A percentile compares a stretch with the other conserved stretches of the same genome.
phyloP scores from a whole-genome alignment of 495 filamentous ascomycete genomes.

The Hypomontagnella monticulosa region DNA sequence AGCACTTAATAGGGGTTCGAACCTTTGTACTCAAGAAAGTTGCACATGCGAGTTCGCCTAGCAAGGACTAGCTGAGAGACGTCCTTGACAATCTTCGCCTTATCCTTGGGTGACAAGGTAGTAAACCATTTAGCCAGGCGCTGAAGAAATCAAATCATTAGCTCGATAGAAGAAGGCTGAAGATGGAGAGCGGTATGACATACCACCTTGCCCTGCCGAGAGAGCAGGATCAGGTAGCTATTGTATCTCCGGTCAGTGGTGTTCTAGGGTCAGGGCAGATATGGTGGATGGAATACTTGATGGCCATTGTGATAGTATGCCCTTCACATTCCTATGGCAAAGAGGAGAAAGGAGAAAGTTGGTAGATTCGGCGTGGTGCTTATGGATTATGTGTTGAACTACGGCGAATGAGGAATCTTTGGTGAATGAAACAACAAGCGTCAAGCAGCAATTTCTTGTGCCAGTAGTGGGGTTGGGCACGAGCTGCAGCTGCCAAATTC shows the following conservation, averaged over 20 bases:
- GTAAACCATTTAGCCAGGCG: constrained; percentile 99
- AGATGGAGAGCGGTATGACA: constrained; percentile 57
- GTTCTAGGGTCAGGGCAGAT: constrained; percentile 16
- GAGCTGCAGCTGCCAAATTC: constrained; percentile 39
- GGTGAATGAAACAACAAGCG: constrained; percentile 18
- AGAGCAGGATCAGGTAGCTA: constrained; percentile 97
- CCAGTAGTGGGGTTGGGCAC: constrained; percentile 46
- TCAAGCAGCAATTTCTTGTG: constrained; percentile 28
- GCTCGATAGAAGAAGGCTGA: constrained; percentile 29
- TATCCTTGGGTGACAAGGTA: constrained; percentile 96
- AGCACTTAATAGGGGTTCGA: constrained; percentile 8
- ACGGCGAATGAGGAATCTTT: constrained; percentile 18
- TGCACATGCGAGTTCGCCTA: constrained; percentile 97
- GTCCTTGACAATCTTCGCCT: constrained; percentile 99
- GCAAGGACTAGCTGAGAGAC: constrained; percentile 98
- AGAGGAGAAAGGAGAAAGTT: constrained; percentile 20
- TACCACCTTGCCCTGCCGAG: constrained; percentile 99
- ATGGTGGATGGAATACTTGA: constrained; percentile 50
- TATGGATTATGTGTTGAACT: constrained; percentile 18
- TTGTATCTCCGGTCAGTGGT: constrained; percentile 48
- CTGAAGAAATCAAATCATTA: constrained; percentile 65
- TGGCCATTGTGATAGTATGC: constrained; percentile 57
- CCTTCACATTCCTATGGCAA: constrained; percentile 46
- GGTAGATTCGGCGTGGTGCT: constrained; percentile 4
- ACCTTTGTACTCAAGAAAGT: constrained; percentile 99